These are phyloP conservation scores for Brassica hybrid DNA, from an alignment of 441 rosid species.

Conservation along the genomic window DNA sequence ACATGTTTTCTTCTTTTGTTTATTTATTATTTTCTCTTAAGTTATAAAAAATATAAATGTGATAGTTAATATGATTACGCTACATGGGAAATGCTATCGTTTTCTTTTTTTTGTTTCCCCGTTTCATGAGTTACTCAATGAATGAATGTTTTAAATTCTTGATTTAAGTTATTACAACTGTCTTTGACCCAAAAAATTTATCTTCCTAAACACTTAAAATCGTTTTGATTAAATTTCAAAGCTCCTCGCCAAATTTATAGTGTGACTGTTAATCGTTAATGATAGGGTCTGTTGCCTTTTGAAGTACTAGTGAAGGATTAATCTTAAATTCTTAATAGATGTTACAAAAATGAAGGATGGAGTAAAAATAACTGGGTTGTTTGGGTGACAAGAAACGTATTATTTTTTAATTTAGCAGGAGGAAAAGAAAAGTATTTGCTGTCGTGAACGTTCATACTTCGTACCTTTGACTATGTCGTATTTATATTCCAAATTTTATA, in stretches of 20 bases:
- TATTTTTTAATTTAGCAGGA: background rate
- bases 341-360: background rate
- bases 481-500: background rate
- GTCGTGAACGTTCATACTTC: background rate
- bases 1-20: background rate
- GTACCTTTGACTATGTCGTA: background rate
- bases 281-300: background rate
- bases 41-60: background rate
- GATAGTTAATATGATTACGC: constrained; percentile 1
- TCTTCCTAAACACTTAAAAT: too few relatives aligned
- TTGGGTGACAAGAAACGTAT: constrained; percentile 32
- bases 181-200: background rate
- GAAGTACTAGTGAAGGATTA: background rate
- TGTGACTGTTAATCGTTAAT: too few relatives aligned
- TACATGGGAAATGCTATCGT: background rate
- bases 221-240: too few relatives aligned
- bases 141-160: background rate
- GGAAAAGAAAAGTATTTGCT: constrained; percentile 25
- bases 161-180: background rate
- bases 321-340: background rate
- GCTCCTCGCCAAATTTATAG: too few relatives aligned
- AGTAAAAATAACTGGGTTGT: background rate
- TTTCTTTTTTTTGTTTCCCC: background rate
- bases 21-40: background rate
- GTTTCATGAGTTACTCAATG: background rate